Evolutionary conservation across 2,329 filamentous ascomycete genomes (phyloP).

Genomic region (Aspergillus aculeatus): DNA sequence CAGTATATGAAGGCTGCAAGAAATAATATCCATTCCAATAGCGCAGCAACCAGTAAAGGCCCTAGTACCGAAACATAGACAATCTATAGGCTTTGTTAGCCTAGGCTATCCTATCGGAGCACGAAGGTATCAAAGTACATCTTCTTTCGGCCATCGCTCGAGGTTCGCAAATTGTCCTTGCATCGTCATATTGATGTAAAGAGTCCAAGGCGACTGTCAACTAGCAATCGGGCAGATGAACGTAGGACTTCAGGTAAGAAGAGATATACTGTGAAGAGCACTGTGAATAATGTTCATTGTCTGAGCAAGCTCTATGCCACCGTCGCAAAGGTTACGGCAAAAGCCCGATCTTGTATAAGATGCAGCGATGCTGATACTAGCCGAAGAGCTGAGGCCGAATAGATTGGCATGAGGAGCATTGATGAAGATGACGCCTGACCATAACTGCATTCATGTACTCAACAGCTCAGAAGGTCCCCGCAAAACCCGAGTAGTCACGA

Average conservation of each 20-base stretch:
- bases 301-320: neutral
- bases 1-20: conserved; percentile 92
- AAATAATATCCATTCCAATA: conserved; percentile 94
- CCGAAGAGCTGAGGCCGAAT: neutral
- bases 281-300: neutral
- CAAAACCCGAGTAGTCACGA: neutral
- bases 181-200: conserved; percentile 3
- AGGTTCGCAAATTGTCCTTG: neutral
- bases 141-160: conserved; percentile 35
- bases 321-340: neutral
- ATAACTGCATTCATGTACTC: neutral
- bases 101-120: neutral
- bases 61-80: conserved; percentile 80
- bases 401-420: neutral
- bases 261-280: neutral
- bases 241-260: neutral
- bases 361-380: neutral
- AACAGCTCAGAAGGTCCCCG: neutral
- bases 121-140: conserved; percentile 30
- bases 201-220: neutral
- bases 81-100: conserved; percentile 57
- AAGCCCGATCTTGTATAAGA: neutral
- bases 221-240: neutral
- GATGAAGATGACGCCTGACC: neutral
- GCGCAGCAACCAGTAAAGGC: conserved; percentile 75